A percentile compares a stretch with the other conserved stretches of the same genome.
Conservation (phyloP, 2,329 filamentous ascomycete genomes). For the Nigrospora osmanthi region DNA sequence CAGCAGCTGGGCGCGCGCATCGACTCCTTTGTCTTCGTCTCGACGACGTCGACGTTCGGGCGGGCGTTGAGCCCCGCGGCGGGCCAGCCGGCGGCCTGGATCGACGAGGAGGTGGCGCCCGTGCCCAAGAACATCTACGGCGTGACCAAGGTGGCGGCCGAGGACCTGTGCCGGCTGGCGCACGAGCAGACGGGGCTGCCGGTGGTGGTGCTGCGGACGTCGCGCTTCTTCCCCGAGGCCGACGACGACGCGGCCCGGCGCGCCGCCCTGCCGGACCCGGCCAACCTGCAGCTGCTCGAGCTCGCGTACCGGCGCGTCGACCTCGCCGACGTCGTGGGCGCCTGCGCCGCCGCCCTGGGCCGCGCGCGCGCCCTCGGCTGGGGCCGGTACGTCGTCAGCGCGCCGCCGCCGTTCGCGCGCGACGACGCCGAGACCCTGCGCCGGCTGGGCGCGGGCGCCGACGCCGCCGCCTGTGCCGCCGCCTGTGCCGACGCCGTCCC, state of each 20-base stretch:
- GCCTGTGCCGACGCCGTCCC: conserved; percentile 21
- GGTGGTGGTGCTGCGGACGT: conserved; percentile 34
- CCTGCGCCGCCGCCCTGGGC: conserved; percentile 29
- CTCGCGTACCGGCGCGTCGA: conserved; percentile 36
- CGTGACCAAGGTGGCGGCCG: conserved; percentile 38
- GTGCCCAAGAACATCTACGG: conserved; percentile 41
- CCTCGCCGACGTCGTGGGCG: conserved; percentile 33
- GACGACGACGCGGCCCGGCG: conserved; percentile 36
- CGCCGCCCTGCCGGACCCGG: conserved; percentile 23
- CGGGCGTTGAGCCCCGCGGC: conserved; percentile 26
- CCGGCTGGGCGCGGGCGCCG: conserved; percentile 21
- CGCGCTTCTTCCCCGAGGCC: conserved; percentile 39
- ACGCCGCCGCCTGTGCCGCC: conserved; percentile 20
- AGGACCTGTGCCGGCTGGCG: conserved; percentile 36
- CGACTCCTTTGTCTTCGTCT: conserved; percentile 34
- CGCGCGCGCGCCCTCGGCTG: conserved; percentile 23
- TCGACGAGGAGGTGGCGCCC: conserved; percentile 30
- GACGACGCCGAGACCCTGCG: conserved; percentile 19
- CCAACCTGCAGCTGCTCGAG: conserved; percentile 39
- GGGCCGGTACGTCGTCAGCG: conserved; percentile 34
- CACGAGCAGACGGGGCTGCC: conserved; percentile 30
- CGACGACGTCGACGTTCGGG: conserved; percentile 38
- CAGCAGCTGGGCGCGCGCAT: conserved; percentile 15
- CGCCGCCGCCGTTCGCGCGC: conserved; percentile 28
- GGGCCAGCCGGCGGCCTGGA: conserved; percentile 32